Base-by-base conservation (phyloP, 805 yeast species). In the Spathaspora passalidarum region DNA sequence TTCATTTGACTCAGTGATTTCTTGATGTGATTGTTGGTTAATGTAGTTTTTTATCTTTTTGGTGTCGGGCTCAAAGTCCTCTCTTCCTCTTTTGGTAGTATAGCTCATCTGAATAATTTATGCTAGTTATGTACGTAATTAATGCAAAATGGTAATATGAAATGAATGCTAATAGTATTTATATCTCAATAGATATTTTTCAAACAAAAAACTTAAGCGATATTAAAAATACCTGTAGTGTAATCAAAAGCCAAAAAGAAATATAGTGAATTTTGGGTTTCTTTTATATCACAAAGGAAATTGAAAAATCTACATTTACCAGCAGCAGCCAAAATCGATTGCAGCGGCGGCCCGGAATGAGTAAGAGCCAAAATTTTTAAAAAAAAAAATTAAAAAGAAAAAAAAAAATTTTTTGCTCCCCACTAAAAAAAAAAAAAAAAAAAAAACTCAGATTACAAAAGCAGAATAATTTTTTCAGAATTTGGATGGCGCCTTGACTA, bases 1-100 rank as follows among this genome's bases (percentile, higher is more conserved):
- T 46, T 79, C 82, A 34, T 68, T 63, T 14, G 61, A 55, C 3
- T 57, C 50, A 18, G 54, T 41, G 22, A 51, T 52, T 41, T 48
- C 52, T 42, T 56, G 39, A 20, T 32, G 38, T 40, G 54, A 44
- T 32, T 45, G 34, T 45, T 55, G 56, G 42, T 52, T 49, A 18
- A 55, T 50, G 34, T 47, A 44, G 23, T 47, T 48, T 46, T 55
- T 56, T 5, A 42, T 43, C 37, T 55, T 55, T 22, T 55, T 55
- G 10, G 46, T 22, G 18, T 55, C 59, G n/a, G 46, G 38, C 17
- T 49, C 54, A 11, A 29, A 21, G 5, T 47, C 48, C 9, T 55
- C 56, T 44, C 48, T 41, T 40, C 50, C 47, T 46, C 56, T 53
- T 39, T 53, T 50, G n/a, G 50, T 42, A 41, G 47, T 45, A 23